These are phyloP conservation scores for Fistulina hepatica DNA, from an alignment of 1,284 basidiomycete species.

Conservation along the genomic window DNA sequence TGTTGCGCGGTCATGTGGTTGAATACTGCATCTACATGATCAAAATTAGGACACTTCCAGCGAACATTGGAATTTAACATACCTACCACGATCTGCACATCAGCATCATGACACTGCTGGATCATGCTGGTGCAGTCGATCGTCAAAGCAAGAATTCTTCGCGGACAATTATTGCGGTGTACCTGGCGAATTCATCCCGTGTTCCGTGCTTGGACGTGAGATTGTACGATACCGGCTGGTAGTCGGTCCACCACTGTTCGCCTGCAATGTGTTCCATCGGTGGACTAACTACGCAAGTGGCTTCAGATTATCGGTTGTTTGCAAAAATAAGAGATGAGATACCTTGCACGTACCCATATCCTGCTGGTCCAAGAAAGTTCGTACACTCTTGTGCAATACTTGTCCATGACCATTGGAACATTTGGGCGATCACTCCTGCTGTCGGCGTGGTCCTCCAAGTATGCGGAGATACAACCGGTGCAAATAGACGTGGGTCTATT, in stretches of 20 bases:
- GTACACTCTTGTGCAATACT: slow-evolving; percentile 55
- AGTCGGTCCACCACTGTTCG: slow-evolving; percentile 58
- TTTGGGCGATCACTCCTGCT: slow-evolving; percentile 50
- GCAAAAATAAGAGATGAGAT: slow-evolving; percentile 1
- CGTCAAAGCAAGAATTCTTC: too few species aligned
- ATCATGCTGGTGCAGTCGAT: slow-evolving; percentile 54
- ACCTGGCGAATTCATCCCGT: slow-evolving; percentile 37
- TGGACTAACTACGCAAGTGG: slow-evolving; percentile 31
- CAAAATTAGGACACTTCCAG: too few species aligned
- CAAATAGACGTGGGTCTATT: too few species aligned
- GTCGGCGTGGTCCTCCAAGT: too few species aligned
- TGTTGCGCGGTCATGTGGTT: slow-evolving; percentile 53
- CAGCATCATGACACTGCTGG: slow-evolving; percentile 44
- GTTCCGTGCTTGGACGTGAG: slow-evolving; percentile 50
- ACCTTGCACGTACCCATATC: slow-evolving; percentile 62
- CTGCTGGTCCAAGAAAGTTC: slow-evolving; percentile 52
- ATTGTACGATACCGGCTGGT: slow-evolving; percentile 55
- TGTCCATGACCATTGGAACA: slow-evolving; percentile 49
- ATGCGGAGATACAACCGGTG: too few species aligned
- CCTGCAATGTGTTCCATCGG: slow-evolving; percentile 39
- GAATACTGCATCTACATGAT: slow-evolving; percentile 42
- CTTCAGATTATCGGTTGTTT: neutral
- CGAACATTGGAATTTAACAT: slow-evolving; percentile 16
- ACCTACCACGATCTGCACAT: slow-evolving; percentile 52
- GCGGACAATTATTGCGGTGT: too few species aligned